A percentile compares a stretch with the other conserved stretches of the same genome.
These are phyloP conservation scores for Arabis hirsuta DNA, from an alignment of 345 rosid species.

Conservation along the genomic window DNA sequence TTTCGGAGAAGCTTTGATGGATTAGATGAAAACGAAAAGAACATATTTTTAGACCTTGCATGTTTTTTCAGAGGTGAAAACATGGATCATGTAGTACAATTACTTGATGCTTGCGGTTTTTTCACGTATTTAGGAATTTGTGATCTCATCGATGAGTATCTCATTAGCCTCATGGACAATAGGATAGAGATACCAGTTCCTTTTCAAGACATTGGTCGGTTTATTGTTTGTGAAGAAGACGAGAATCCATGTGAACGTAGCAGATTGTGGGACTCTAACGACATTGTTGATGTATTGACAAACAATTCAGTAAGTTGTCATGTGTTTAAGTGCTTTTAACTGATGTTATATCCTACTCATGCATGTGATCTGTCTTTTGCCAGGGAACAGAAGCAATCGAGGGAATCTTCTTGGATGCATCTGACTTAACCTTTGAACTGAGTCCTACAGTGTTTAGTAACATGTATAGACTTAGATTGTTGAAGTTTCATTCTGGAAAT, in stretches of 20 bases:
- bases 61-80: constrained; percentile 41
- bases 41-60: constrained; percentile 45
- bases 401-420: constrained; percentile 34
- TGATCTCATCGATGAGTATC: constrained; percentile 44
- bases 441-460: constrained; percentile 13
- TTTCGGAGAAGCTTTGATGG: constrained; percentile 46
- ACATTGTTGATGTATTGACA: constrained; percentile 34
- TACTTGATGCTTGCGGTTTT: constrained; percentile 44
- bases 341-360: background rate
- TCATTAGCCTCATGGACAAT: constrained; percentile 24
- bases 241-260: constrained; percentile 31
- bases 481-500: constrained; percentile 13
- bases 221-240: constrained; percentile 28
- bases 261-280: constrained; percentile 40
- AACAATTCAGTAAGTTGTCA: constrained; percentile 20
- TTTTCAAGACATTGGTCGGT: constrained; percentile 38
- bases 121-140: constrained; percentile 36
- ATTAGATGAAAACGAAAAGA: constrained; percentile 37
- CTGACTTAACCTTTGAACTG: constrained; percentile 7
- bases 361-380: background rate
- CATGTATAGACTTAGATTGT: constrained; percentile 32
- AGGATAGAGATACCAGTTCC: constrained; percentile 36
- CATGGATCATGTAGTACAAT: constrained; percentile 30
- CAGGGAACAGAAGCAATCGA: constrained; percentile 44
- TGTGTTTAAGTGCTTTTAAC: background rate